phyloP scores from a whole-genome alignment of 306 rosid species.

The Pyrus betulifolia region DNA sequence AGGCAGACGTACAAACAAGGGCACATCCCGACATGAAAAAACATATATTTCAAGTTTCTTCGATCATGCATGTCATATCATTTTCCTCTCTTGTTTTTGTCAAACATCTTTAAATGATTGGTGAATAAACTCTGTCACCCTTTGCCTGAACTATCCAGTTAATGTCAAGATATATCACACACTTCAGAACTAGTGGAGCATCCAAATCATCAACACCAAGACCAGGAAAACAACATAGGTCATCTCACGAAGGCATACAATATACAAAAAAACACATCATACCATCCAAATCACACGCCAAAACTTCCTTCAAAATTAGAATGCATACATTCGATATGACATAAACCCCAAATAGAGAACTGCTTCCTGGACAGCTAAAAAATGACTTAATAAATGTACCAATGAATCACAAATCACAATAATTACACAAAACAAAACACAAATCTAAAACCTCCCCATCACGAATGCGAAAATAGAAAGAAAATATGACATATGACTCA shows the following conservation, averaged over 20 bases:
- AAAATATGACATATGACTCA: background rate
- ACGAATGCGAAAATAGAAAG: background rate
- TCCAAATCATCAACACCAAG: background rate
- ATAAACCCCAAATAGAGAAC: background rate
- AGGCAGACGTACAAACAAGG: background rate
- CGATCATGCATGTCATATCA: background rate
- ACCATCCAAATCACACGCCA: background rate
- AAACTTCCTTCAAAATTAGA: background rate
- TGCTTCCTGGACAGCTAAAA: background rate
- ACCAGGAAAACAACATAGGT: slow-evolving; percentile 1
- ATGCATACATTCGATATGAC: background rate
- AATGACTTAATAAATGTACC: background rate
- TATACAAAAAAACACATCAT: background rate
- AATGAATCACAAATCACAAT: background rate
- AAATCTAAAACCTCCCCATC: background rate
- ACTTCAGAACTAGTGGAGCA: background rate
- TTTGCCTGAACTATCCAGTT: background rate
- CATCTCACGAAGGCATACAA: background rate
- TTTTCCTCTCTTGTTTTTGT: background rate
- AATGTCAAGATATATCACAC: background rate
- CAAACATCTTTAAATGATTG: background rate
- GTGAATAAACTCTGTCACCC: background rate
- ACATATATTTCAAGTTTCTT: background rate
- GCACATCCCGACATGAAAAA: background rate
- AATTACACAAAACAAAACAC: background rate